Evolutionary conservation across 192 early-diverging fungal genomes (phyloP).

Genomic region (Haplosporangium gracile): DNA sequence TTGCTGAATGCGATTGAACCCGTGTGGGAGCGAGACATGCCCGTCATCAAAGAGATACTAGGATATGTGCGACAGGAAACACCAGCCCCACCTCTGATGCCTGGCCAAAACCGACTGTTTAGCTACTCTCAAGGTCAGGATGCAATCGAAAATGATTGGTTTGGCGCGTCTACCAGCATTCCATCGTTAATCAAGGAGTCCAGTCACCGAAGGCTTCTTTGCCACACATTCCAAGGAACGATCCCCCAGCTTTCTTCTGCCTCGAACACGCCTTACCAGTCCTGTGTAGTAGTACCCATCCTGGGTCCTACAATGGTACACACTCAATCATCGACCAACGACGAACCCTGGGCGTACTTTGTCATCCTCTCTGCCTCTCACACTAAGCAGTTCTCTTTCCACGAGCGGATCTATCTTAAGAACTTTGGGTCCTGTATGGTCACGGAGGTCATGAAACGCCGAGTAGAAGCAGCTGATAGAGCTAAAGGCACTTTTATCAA

Average conservation of each 20-base stretch:
- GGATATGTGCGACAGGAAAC: constrained; percentile 47
- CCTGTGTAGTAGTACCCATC: constrained; percentile 39
- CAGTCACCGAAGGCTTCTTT: constrained; percentile 19
- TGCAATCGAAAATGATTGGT: constrained; percentile 43
- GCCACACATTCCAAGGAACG: constrained; percentile 52
- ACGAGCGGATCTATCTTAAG: constrained; percentile 61
- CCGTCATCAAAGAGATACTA: constrained; percentile 45
- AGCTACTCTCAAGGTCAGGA: constrained; percentile 23
- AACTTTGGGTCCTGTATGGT: constrained; percentile 65
- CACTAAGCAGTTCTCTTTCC: constrained; percentile 59
- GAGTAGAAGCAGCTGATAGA: constrained; percentile 63
- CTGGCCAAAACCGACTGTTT: constrained; percentile 19
- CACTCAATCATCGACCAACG: not conserved
- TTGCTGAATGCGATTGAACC: constrained; percentile 41
- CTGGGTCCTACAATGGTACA: constrained; percentile 27
- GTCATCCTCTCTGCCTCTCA: constrained; percentile 41
- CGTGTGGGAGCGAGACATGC: constrained; percentile 38
- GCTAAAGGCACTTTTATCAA: constrained; percentile 66
- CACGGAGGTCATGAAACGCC: constrained; percentile 58
- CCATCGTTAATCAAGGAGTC: constrained; percentile 16
- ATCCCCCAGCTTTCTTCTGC: constrained; percentile 17
- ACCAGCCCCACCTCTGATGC: not conserved
- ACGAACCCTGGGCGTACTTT: constrained; percentile 53
- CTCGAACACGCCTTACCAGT: constrained; percentile 27
- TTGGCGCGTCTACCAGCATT: not conserved